Evolutionary conservation across 148 eudicot genomes (phyloP), one percentile per base, ranked within the genome.

Genomic region (Rheum nobile): DNA sequence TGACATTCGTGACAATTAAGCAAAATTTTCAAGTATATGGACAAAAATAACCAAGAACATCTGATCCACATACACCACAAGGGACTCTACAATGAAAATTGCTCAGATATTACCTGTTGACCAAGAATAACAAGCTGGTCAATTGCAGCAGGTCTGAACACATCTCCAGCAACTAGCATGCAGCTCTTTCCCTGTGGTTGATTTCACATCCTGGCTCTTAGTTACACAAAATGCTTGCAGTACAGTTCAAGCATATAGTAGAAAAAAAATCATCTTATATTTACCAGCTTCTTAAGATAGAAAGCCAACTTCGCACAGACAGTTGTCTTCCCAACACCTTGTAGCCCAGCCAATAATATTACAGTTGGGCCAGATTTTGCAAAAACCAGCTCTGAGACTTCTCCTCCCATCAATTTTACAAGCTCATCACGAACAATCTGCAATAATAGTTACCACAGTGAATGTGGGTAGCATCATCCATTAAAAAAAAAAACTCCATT

Each of bases 271-370:
- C 17, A 69, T 37, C 24, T 50, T 26, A 76, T 11, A 72, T 71
- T 24, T 80, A 95, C 98, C 91, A 84, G 89, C 82, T 95, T 91
- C 85, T 91, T 91, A 69, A 95, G 92, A 86, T 95, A 95, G 52
- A 88, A 82, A 71, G 97, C 97, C 77, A 95, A 82, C 81, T 91
- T 95, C 52, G 97, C 93, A 76, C 96, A 84, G 75, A 95, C 98
- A 63, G 98, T 95, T 54, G 98, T 95, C 88, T 95, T 95, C 75
- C 98, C 98, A 80, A 95, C 98, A 72, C 98, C 98, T 85, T 95
- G 98, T 76, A 95, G 85, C 68, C 98, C 98, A 59, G 98, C 98
- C 82, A 95, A 81, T 74, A 95, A 74, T 71, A 95, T 91, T 29
- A 95, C 89, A 24, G 97, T 91, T 19, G 98, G 96, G 32, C 88